Percentiles rank a stretch among this genome's conserved stretches.
Conservation (phyloP, 306 rosid species). For the Castanea mollissima region DNA sequence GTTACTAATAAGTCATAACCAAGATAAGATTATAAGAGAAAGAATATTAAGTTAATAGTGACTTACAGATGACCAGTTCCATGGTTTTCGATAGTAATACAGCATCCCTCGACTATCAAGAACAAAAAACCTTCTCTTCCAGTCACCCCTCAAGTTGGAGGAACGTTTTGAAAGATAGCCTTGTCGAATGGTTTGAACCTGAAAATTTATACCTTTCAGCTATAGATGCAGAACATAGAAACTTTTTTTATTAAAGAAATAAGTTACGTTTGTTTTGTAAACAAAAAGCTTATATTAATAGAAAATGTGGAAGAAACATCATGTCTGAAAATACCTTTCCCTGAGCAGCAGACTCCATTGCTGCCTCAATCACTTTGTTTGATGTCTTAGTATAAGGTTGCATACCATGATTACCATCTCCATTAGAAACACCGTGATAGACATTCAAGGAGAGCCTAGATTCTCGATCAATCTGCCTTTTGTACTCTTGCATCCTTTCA, state of each 20-base stretch:
- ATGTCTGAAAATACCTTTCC: constrained; percentile 58
- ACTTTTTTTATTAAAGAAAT: not conserved
- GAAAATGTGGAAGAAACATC: constrained; percentile 7
- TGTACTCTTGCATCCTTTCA: constrained; percentile 69
- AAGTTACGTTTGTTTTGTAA: not conserved
- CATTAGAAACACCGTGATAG: constrained; percentile 38
- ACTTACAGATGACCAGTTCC: constrained; percentile 61
- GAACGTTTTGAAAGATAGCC: constrained; percentile 88
- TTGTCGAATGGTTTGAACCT: constrained; percentile 83
- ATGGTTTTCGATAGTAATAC: constrained; percentile 81
- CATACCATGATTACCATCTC: constrained; percentile 40
- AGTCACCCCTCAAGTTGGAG: constrained; percentile 81
- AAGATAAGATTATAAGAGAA: constrained; percentile 6
- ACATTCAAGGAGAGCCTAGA: constrained; percentile 55
- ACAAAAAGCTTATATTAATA: not conserved
- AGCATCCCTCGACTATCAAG: constrained; percentile 81
- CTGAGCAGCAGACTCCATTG: constrained; percentile 63
- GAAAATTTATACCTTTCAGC: constrained; percentile 20
- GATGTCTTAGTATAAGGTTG: constrained; percentile 57
- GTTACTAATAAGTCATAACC: constrained; percentile 4
- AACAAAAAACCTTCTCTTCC: constrained; percentile 89
- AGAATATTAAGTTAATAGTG: constrained; percentile 17
- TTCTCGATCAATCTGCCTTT: constrained; percentile 51
- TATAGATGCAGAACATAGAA: constrained; percentile 17
- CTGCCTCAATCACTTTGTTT: constrained; percentile 59